Conservation (phyloP, 805 yeast species). For the Zygosaccharomyces kombuchaensis region DNA sequence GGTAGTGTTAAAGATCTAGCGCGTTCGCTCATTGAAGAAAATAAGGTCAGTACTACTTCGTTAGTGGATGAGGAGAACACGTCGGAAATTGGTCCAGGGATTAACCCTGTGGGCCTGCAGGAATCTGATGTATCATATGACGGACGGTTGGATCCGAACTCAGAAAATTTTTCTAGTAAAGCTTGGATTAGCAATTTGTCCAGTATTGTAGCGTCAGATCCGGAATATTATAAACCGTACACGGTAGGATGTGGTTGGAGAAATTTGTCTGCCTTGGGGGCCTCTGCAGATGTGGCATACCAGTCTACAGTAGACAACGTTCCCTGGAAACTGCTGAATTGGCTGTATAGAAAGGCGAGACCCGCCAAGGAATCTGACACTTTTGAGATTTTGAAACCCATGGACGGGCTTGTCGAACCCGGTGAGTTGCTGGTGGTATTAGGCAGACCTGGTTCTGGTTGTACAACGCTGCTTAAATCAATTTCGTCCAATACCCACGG, state of each 20-base stretch:
- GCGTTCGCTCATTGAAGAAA: neutral
- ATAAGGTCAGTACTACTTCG: neutral
- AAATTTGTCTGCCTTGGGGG: constrained; percentile 57
- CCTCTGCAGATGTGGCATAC: constrained; percentile 63
- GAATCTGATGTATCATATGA: constrained; percentile 24
- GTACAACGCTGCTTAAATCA: constrained; percentile 62
- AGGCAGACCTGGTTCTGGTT: constrained; percentile 75
- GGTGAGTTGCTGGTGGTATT: constrained; percentile 69
- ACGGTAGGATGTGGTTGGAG: constrained; percentile 56
- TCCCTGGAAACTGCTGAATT: constrained; percentile 29
- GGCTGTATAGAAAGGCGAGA: constrained; percentile 21
- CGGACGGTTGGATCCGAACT: constrained; percentile 51
- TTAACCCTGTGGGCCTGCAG: constrained; percentile 25
- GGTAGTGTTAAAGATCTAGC: neutral
- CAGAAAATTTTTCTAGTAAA: constrained; percentile 53
- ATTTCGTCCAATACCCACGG: constrained; percentile 60
- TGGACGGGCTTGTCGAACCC: constrained; percentile 59
- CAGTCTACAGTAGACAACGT: constrained; percentile 54
- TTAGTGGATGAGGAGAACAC: neutral
- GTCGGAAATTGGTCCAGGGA: constrained; percentile 12
- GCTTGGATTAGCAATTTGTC: constrained; percentile 66
- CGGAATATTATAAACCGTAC: constrained; percentile 59
- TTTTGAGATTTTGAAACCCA: constrained; percentile 55
- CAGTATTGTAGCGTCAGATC: constrained; percentile 48
- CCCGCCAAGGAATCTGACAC: constrained; percentile 27